Conservation (phyloP, 2,329 filamentous ascomycete genomes). For the Daldinia sp. region DNA sequence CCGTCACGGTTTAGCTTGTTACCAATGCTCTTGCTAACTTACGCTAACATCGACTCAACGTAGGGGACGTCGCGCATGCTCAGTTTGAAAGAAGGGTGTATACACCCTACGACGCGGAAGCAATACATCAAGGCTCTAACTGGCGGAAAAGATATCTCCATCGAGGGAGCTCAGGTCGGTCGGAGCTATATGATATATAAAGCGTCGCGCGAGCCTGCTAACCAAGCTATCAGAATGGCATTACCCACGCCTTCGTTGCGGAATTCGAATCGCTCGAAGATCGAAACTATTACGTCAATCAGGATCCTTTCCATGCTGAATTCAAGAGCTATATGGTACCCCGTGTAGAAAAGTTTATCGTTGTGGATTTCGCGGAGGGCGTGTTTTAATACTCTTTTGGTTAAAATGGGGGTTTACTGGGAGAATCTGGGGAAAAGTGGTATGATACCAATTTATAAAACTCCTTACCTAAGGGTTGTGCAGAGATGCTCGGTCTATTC, state of each 20-base stretch:
- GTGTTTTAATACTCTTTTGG: conserved; percentile 9
- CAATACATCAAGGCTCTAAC: conserved; percentile 70
- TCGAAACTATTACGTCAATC: conserved; percentile 57
- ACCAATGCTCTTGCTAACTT: neutral
- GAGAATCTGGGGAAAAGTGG: neutral
- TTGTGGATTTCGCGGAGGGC: conserved; percentile 53
- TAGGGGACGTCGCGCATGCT: conserved; percentile 60
- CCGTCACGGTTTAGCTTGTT: conserved; percentile 4
- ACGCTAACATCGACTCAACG: conserved; percentile 1
- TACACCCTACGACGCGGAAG: conserved; percentile 68
- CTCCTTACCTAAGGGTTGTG: neutral
- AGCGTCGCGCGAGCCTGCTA: conserved; percentile 8
- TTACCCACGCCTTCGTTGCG: conserved; percentile 59
- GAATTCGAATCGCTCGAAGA: conserved; percentile 57
- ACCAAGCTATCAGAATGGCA: conserved; percentile 50
- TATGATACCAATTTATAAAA: neutral
- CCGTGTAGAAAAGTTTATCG: conserved; percentile 55
- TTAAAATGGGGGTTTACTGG: neutral
- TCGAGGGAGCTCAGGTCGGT: conserved; percentile 70
- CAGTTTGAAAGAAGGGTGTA: conserved; percentile 66
- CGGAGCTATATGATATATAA: neutral
- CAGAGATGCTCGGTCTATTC: neutral
- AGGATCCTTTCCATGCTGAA: conserved; percentile 55
- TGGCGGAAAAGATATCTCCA: conserved; percentile 72
- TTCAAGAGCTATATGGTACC: conserved; percentile 53